Percentiles rank a stretch among this genome's conserved stretches.
phyloP scores from a whole-genome alignment of 164 flowering plant genomes.

The Stephania japonica region DNA sequence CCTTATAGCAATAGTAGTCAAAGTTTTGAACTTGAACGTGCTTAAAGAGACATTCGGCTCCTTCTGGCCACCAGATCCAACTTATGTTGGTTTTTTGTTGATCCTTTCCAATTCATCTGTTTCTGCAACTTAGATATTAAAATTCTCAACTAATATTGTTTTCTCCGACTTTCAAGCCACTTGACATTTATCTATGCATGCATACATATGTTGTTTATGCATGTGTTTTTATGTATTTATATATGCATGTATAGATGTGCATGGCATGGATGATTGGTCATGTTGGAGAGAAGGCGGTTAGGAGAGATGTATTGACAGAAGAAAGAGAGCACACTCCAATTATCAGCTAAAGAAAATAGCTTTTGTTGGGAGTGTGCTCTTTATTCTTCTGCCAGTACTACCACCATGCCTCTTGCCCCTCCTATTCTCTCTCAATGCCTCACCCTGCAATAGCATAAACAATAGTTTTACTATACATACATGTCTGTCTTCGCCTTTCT shows the following conservation, averaged over 20 bases:
- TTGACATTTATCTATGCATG: too few species aligned
- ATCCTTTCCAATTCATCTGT: too few species aligned
- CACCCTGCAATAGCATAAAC: too few species aligned
- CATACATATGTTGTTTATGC: too few species aligned
- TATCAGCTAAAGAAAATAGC: conserved; percentile 32
- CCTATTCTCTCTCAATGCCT: neutral
- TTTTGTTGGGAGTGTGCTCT: conserved; percentile 66
- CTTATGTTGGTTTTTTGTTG: too few species aligned
- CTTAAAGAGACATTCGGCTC: too few species aligned
- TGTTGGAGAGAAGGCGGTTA: neutral
- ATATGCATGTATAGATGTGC: neutral
- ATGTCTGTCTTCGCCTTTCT: neutral
- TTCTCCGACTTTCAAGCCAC: neutral
- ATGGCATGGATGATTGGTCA: neutral
- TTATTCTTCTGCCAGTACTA: conserved; percentile 54
- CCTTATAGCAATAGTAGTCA: too few species aligned
- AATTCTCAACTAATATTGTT: neutral
- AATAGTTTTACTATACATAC: too few species aligned
- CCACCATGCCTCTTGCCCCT: conserved; percentile 4
- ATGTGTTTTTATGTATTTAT: neutral
- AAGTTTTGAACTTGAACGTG: too few species aligned
- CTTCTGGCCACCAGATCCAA: too few species aligned
- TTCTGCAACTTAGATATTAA: neutral
- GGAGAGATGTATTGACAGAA: conserved; percentile 50
- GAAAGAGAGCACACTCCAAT: conserved; percentile 68